A percentile compares a stretch with the other conserved stretches of the same genome.
phyloP scores from a whole-genome alignment of 441 rosid genomes.

The Adansonia grandidieri region DNA sequence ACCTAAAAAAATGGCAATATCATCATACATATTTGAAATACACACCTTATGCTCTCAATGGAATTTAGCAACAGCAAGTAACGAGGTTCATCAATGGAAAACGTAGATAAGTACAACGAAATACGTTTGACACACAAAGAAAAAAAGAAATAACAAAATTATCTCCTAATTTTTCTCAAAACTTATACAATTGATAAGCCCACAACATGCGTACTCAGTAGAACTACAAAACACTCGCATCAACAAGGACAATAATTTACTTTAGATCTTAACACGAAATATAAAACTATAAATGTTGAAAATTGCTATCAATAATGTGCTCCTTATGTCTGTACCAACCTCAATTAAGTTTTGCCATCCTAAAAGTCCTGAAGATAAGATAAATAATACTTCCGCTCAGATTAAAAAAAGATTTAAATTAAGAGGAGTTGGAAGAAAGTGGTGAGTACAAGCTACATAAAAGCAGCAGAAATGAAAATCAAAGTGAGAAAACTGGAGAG shows the following conservation, averaged over 20 bases:
- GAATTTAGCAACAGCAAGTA: not conserved
- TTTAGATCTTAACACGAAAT: not conserved
- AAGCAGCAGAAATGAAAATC: not conserved
- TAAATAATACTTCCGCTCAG: not conserved
- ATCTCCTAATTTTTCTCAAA: not conserved
- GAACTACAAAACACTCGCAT: not conserved
- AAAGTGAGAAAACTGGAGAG: not conserved
- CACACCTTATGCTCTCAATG: not conserved
- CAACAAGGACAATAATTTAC: not conserved
- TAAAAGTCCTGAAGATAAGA: not conserved
- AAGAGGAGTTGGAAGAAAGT: not conserved
- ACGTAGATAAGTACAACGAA: not conserved
- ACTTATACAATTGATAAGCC: not conserved
- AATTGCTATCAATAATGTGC: not conserved
- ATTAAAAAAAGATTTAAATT: not conserved
- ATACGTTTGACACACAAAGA: not conserved
- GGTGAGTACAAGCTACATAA: not conserved
- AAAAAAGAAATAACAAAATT: not conserved
- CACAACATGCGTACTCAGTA: not conserved
- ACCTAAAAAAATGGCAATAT: slow-evolving; percentile 37
- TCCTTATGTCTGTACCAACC: slow-evolving; percentile 4
- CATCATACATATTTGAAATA: not conserved
- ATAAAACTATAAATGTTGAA: not conserved
- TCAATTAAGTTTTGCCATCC: not conserved
- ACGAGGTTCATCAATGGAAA: not conserved